Evolutionary conservation across 371 early-diverging fungal species (phyloP).

Genomic region (Actinomortierella ambigua): DNA sequence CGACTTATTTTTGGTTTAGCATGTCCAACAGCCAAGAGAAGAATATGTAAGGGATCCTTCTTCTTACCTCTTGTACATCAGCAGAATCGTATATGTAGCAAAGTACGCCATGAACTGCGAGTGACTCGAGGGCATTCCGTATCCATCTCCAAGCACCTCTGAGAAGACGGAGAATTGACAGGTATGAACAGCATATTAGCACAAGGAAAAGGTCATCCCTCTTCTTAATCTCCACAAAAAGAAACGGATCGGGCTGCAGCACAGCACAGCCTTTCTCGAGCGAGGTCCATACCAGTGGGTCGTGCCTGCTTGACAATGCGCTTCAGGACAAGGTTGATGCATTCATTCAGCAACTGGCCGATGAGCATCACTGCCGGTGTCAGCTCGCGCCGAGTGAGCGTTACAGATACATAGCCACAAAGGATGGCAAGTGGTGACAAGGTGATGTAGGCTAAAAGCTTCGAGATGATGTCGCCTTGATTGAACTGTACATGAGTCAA

Average conservation of each 20-base stretch:
- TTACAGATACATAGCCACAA: slow-evolving; percentile 78
- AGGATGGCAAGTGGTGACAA: slow-evolving; percentile 80
- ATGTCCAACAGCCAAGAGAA: no score
- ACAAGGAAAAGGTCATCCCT: no score
- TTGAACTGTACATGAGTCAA: slow-evolving; percentile 79
- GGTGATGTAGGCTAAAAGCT: slow-evolving; percentile 71
- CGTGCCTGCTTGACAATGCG: slow-evolving; percentile 70
- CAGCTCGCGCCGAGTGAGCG: slow-evolving; percentile 77
- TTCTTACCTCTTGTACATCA: slow-evolving; percentile 60
- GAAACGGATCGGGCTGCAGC: not conserved
- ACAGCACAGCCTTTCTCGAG: not conserved
- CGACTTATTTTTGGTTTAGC: no score
- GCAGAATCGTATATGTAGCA: slow-evolving; percentile 65
- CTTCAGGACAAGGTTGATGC: slow-evolving; percentile 75
- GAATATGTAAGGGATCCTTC: no score
- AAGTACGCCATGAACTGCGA: slow-evolving; percentile 92
- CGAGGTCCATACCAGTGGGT: slow-evolving; percentile 66
- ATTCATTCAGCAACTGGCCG: slow-evolving; percentile 87
- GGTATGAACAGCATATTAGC: no score
- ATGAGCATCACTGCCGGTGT: slow-evolving; percentile 71
- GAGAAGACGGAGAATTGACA: slow-evolving; percentile 8
- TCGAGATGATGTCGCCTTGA: slow-evolving; percentile 56
- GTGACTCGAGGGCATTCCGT: slow-evolving; percentile 96
- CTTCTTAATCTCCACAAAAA: not conserved
- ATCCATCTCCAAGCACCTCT: slow-evolving; percentile 83